Conservation (phyloP, 495 filamentous ascomycete genomes). For the Aspergillus affinis region DNA sequence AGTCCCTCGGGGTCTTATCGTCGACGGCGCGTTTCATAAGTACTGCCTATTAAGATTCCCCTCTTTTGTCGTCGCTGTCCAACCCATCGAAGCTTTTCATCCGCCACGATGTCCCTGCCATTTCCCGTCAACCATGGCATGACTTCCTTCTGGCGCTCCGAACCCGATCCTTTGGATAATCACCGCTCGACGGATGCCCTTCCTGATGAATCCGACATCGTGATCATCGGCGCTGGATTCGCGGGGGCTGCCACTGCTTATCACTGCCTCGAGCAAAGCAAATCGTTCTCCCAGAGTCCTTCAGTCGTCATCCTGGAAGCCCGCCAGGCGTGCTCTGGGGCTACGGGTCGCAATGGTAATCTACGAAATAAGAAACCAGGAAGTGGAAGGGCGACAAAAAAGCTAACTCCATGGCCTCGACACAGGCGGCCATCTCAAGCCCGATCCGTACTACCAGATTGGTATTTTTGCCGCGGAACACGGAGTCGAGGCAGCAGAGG, state of each 20-base stretch:
- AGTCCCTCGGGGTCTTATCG: no score
- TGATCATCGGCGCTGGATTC: constrained; percentile 72
- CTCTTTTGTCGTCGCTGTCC: no score
- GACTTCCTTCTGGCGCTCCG: constrained; percentile 71
- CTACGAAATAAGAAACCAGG: not conserved
- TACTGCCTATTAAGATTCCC: no score
- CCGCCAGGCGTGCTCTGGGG: constrained; percentile 77
- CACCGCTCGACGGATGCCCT: constrained; percentile 65
- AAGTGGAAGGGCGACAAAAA: not conserved
- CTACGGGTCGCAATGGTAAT: constrained; percentile 62
- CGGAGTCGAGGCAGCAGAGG: constrained; percentile 33
- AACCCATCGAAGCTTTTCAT: not conserved
- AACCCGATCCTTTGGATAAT: constrained; percentile 50
- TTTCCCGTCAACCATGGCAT: constrained; percentile 52
- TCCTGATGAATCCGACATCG: constrained; percentile 61
- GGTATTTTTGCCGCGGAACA: constrained; percentile 22
- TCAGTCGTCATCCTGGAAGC: constrained; percentile 75
- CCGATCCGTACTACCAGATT: constrained; percentile 34
- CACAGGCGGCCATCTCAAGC: constrained; percentile 38
- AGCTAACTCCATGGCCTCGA: not conserved
- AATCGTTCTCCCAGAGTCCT: constrained; percentile 18
- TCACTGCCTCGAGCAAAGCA: constrained; percentile 52
- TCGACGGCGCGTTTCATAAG: no score
- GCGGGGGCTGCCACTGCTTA: constrained; percentile 67
- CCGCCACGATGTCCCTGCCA: constrained; percentile 12